Evolutionary conservation across 148 eudicot species (phyloP).

Genomic region (Cornus suecica): DNA sequence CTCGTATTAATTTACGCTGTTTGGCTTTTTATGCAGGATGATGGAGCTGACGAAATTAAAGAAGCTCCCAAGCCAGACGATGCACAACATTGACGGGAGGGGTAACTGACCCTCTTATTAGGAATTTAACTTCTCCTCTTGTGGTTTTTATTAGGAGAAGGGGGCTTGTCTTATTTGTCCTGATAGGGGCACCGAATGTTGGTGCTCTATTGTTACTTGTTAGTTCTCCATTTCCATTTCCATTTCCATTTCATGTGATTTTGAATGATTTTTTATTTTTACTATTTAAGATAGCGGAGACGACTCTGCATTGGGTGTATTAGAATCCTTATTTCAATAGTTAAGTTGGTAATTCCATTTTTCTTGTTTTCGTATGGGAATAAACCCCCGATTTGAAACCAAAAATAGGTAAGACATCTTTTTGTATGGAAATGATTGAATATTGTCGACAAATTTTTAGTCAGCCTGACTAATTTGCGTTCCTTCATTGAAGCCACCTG

Average conservation of each 20-base stretch:
- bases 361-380: too few species aligned
- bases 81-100: constrained; percentile 36
- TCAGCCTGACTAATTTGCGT: too few species aligned
- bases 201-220: background rate
- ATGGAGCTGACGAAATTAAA: constrained; percentile 58
- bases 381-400: too few species aligned
- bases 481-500: too few species aligned
- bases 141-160: constrained; percentile 34
- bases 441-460: too few species aligned
- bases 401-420: too few species aligned
- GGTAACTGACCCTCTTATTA: constrained; percentile 14
- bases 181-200: constrained; percentile 7
- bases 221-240: too few species aligned
- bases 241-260: background rate
- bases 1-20: too few species aligned
- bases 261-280: constrained; percentile 13
- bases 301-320: constrained; percentile 4
- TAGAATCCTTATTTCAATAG: background rate
- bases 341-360: too few species aligned
- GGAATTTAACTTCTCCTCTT: constrained; percentile 32
- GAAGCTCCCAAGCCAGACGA: constrained; percentile 47
- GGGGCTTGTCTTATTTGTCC: constrained; percentile 23
- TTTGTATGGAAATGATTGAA: too few species aligned
- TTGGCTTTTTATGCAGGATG: constrained; percentile 37
- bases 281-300: background rate